Conservation (phyloP, 495 filamentous ascomycete genomes). For the Xylaria palmicola region DNA sequence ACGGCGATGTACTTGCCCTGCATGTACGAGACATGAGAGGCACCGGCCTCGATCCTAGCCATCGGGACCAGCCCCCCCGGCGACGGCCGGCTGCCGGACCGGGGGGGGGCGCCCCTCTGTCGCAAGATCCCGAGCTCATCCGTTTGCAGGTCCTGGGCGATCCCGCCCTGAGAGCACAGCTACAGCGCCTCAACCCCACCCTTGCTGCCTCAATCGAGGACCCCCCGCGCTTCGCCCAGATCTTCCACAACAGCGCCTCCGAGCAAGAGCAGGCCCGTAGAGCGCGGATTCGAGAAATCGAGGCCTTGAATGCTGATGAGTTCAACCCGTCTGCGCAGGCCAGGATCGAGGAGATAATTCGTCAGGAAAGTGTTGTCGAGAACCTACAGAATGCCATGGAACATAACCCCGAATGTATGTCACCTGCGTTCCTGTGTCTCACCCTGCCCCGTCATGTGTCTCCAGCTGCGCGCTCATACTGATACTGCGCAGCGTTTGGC, state of each 20-base stretch:
- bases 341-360: constrained; percentile 96
- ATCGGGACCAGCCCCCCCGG: constrained; percentile 25
- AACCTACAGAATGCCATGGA: constrained; percentile 95
- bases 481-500: constrained; percentile 70
- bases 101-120: constrained; percentile 22
- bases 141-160: constrained; percentile 79
- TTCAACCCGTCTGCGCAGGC: constrained; percentile 87
- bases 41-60: constrained; percentile 34
- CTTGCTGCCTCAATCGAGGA: constrained; percentile 78
- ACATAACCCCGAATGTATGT: constrained; percentile 88
- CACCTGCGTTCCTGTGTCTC: not conserved
- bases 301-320: constrained; percentile 78
- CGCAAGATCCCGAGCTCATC: constrained; percentile 75
- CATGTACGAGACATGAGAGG: constrained; percentile 63
- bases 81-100: constrained; percentile 29
- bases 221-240: constrained; percentile 68
- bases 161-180: constrained; percentile 65
- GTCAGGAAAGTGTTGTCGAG: constrained; percentile 87
- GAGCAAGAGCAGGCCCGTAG: constrained; percentile 67
- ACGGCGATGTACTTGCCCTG: constrained; percentile 91
- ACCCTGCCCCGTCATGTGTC: constrained; percentile 6
- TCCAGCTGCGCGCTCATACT: constrained; percentile 2
- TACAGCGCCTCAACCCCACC: constrained; percentile 68
- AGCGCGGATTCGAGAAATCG: constrained; percentile 77
- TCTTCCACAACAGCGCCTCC: constrained; percentile 62